Evolutionary conservation across 345 rosid genomes (phyloP).

Genomic region (Melaleuca alternifolia): DNA sequence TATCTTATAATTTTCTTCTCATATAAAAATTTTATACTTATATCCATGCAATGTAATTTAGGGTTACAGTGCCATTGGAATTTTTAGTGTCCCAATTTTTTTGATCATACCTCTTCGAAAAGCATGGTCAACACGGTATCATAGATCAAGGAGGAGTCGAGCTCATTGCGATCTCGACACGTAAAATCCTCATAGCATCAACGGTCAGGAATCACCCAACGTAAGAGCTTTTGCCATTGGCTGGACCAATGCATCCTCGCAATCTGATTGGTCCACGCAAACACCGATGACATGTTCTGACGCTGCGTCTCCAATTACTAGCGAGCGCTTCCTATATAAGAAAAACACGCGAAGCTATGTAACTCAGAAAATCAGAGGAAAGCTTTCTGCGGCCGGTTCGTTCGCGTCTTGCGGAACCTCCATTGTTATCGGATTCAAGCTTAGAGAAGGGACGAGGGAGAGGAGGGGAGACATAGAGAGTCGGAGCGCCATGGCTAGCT

Average conservation of each 20-base stretch:
- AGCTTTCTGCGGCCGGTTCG: not conserved
- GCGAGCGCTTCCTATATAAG: not conserved
- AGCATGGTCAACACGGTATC: not conserved
- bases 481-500: conserved; percentile 37
- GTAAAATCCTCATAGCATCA: not conserved
- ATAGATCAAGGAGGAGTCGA: not conserved
- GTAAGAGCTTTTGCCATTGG: conserved; percentile 32
- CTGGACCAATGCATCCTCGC: not conserved
- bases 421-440: not conserved
- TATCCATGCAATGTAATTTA: no score
- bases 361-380: not conserved
- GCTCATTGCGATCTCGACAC: not conserved
- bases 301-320: not conserved
- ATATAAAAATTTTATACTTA: no score
- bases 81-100: no score
- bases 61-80: no score
- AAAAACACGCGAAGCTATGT: not conserved
- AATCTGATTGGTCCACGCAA: conserved; percentile 58
- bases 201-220: conserved; percentile 40
- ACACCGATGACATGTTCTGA: conserved; percentile 27
- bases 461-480: no score
- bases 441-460: not conserved
- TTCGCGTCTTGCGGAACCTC: not conserved
- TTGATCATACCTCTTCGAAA: no score
- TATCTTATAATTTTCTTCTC: no score